Evolutionary conservation across 208 protist species (phyloP).

Genomic region (Crithidia sp.): DNA sequence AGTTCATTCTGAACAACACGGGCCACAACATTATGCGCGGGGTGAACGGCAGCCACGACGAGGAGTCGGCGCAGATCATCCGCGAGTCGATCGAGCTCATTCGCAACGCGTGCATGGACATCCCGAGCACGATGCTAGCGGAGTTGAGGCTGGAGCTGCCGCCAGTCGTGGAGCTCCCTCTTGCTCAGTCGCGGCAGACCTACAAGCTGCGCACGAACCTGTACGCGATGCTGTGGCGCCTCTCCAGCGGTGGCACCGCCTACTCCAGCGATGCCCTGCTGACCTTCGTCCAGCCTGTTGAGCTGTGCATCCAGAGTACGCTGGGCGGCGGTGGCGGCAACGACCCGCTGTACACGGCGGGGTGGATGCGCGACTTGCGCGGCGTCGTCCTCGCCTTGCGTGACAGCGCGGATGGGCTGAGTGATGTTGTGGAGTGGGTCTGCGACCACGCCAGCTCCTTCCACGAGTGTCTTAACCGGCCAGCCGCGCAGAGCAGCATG

Average conservation of each 20-base stretch:
- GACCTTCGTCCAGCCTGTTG: slow-evolving; percentile 66
- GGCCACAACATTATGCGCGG: slow-evolving; percentile 81
- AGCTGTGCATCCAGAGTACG: slow-evolving; percentile 72
- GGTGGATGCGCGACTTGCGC: slow-evolving; percentile 87
- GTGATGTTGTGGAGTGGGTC: slow-evolving; percentile 85
- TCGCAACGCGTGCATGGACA: slow-evolving; percentile 68
- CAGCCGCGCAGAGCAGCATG: slow-evolving; percentile 49
- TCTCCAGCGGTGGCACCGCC: slow-evolving; percentile 33
- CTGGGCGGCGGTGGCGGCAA: slow-evolving; percentile 49
- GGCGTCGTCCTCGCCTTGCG: slow-evolving; percentile 65
- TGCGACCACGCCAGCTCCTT: slow-evolving; percentile 54
- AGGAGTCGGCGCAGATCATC: slow-evolving; percentile 72
- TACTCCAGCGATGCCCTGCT: slow-evolving; percentile 47
- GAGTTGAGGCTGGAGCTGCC: slow-evolving; percentile 77
- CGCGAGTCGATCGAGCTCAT: slow-evolving; percentile 76
- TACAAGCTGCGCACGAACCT: slow-evolving; percentile 87
- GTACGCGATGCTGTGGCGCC: slow-evolving; percentile 70
- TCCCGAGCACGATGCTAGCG: slow-evolving; percentile 48
- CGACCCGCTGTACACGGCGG: slow-evolving; percentile 69
- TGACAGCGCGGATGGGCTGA: slow-evolving; percentile 44
- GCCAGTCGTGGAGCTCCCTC: slow-evolving; percentile 74
- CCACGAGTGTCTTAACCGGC: slow-evolving; percentile 43
- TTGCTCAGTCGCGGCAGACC: slow-evolving; percentile 65
- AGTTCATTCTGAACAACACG: slow-evolving; percentile 83
- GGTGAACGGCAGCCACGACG: slow-evolving; percentile 45